Evolutionary conservation across 2,329 filamentous ascomycete genomes (phyloP).

Genomic region (Ophiostoma tasmaniense): DNA sequence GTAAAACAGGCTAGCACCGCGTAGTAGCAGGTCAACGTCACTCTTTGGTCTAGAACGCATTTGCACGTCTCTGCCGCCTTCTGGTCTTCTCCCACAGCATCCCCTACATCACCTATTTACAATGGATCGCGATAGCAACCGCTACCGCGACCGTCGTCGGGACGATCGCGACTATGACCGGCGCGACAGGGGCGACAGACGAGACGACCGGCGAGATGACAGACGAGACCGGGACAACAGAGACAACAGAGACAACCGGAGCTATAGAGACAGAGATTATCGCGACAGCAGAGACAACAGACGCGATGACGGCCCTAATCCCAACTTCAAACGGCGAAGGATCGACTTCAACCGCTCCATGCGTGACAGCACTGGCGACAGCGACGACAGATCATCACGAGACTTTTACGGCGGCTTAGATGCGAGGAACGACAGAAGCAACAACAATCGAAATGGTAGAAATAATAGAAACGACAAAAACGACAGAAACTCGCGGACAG

Average conservation of each 20-base stretch:
- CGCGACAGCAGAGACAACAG: background rate
- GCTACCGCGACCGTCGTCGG: slow-evolving; percentile 27
- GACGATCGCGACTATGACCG: slow-evolving; percentile 8
- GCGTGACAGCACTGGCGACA: slow-evolving; percentile 49
- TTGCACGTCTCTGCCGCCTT: background rate
- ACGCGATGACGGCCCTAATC: slow-evolving; percentile 2
- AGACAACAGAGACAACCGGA: background rate
- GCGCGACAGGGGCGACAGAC: slow-evolving; percentile 5
- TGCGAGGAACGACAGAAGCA: too few relatives aligned
- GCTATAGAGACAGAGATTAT: background rate
- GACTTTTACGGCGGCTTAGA: slow-evolving; percentile 16
- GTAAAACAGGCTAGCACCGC: background rate
- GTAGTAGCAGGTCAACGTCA: background rate
- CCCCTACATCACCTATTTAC: background rate
- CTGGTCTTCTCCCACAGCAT: background rate
- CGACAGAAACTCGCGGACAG: slow-evolving; percentile 19
- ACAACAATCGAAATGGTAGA: background rate
- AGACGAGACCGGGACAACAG: background rate
- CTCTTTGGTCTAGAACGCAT: background rate
- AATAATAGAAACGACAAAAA: background rate
- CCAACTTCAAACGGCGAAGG: slow-evolving; percentile 50
- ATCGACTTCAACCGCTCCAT: slow-evolving; percentile 48
- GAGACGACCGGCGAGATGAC: slow-evolving; percentile 8
- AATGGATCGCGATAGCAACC: slow-evolving; percentile 20
- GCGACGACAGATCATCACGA: slow-evolving; percentile 43